These are phyloP conservation scores for Coemansia sp. DNA, from an alignment of 192 early-diverging fungal species.

Conservation along the genomic window DNA sequence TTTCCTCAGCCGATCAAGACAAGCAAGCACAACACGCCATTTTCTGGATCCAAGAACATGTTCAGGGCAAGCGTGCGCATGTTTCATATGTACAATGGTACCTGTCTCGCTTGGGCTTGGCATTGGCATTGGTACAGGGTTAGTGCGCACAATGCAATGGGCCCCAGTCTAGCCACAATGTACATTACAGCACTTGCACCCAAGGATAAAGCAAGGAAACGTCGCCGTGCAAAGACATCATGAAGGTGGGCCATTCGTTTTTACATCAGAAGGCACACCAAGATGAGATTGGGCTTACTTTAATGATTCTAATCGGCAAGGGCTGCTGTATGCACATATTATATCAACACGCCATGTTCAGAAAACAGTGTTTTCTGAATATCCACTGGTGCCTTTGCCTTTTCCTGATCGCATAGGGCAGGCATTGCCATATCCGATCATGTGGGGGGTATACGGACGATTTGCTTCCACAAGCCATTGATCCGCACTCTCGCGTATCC, in stretches of 20 bases:
- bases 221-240: background rate
- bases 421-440: background rate
- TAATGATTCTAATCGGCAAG: too few species aligned
- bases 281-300: too few species aligned
- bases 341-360: too few species aligned
- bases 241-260: too few species aligned
- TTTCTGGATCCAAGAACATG: too few species aligned
- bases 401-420: background rate
- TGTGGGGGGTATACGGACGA: background rate
- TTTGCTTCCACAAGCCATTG: background rate
- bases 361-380: background rate
- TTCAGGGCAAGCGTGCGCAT: background rate
- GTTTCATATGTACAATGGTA: background rate
- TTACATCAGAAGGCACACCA: too few species aligned
- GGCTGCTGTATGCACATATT: too few species aligned
- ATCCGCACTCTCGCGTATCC: background rate
- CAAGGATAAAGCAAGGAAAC: background rate
- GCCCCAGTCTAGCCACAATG: background rate
- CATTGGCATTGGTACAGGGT: background rate
- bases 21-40: too few species aligned
- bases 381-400: background rate
- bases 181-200: background rate
- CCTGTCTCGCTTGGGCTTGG: background rate
- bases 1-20: background rate
- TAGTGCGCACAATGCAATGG: background rate